These are phyloP conservation scores for Starmerella geochares DNA, from an alignment of 805 yeast genomes.

Conservation along the genomic window DNA sequence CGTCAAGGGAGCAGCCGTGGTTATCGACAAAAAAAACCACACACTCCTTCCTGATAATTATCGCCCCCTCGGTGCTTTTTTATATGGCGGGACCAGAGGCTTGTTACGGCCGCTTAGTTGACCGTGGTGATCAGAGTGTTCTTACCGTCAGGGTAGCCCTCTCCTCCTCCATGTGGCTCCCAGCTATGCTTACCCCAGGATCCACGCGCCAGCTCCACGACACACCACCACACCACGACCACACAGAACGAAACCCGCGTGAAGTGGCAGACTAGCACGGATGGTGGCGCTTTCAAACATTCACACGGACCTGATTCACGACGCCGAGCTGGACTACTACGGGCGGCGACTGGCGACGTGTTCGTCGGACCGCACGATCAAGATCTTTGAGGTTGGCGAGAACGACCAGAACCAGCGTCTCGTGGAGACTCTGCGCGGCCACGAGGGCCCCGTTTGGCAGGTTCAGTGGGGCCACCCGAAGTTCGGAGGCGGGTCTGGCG, in stretches of 20 bases:
- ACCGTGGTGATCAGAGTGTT: no score
- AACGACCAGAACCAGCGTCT: constrained; percentile 75
- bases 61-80: no score
- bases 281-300: constrained; percentile 81
- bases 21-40: no score
- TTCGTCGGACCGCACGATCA: constrained; percentile 91
- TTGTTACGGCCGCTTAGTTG: no score
- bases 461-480: constrained; percentile 98
- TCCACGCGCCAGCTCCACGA: background rate
- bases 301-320: constrained; percentile 88
- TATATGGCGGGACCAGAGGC: no score
- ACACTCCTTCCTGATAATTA: no score
- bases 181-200: background rate
- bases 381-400: constrained; percentile 63
- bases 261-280: background rate
- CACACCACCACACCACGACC: background rate
- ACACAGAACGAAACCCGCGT: background rate
- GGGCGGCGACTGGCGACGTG: constrained; percentile 94
- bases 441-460: constrained; percentile 99
- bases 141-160: no score
- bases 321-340: constrained; percentile 92
- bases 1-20: no score
- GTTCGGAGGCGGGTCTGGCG: constrained; percentile 53
- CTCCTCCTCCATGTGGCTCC: no score
- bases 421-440: constrained; percentile 73